Evolutionary conservation across 306 rosid species (phyloP), one percentile per base, ranked within the genome.

Genomic region (Nissolia schottii): DNA sequence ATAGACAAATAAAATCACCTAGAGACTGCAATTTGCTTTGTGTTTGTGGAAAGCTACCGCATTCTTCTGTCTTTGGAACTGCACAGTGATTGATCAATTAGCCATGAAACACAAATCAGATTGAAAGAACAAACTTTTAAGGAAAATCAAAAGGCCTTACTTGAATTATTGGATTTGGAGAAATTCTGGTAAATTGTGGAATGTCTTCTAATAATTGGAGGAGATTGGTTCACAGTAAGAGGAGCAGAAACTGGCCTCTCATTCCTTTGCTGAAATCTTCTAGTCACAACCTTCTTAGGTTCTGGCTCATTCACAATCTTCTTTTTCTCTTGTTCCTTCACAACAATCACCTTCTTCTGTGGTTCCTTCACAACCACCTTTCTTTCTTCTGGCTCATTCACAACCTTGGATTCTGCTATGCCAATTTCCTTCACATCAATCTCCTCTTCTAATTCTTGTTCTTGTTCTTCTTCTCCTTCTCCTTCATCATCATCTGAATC

Each of bases 11-110:
- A 75, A n/a, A 67, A 73, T 82, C 78, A 91, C 97, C 93, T 80
- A 89, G 76, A 82, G 84, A 85, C 74, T 89, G 97, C 74, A 91
- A 71, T 45, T 78, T 91, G 84, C 56, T 87, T 23, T 79, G 86
- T 45, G 64, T 73, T 79, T 85, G 89, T 58, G 84, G 88, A 82
- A 83, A 85, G 58, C 71, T 79, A 38, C 41, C 73, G 59, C 63
- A 43, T 35, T 71, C 76, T 50, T 81, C 65, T 59, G 85, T 59
- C 77, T 70, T 81, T 68, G 86, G 79, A 80, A 31, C 86, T 75
- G 55, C 32, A 72, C 3, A 23, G 16, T 43, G 60, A 76, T n/a
- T 34, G 56, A 25, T 28, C 54, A 63, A 45, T 69, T 18, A 77
- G 50, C 45, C 13, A 73, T 64, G 7, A 73, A 54, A 7, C 66